phyloP scores from a whole-genome alignment of 73 alveolate species.

The Paramecium caudatum region DNA sequence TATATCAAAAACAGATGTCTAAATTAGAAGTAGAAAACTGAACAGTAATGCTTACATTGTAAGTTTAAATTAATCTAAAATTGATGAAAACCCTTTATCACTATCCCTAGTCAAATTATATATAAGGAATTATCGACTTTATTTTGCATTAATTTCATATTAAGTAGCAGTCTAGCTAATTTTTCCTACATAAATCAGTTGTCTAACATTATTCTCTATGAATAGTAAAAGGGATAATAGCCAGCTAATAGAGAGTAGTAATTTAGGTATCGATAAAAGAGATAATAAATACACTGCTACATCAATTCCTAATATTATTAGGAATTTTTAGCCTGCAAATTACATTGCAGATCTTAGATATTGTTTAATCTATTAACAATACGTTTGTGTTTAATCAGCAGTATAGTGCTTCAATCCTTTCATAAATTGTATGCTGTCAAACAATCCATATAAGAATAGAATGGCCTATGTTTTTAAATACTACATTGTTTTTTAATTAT shows the following conservation, averaged over 20 bases:
- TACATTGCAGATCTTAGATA: not conserved
- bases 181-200: slow-evolving; percentile 20
- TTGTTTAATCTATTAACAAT: not conserved
- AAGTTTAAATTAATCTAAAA: slow-evolving; percentile 20
- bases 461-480: slow-evolving; percentile 24
- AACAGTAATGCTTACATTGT: slow-evolving; percentile 47
- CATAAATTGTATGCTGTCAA: slow-evolving; percentile 44
- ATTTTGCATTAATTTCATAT: not conserved
- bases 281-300: not conserved
- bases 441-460: slow-evolving; percentile 34
- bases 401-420: not conserved
- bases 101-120: not conserved
- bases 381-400: not conserved
- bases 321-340: slow-evolving; percentile 25
- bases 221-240: not conserved
- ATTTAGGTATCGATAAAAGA: not conserved
- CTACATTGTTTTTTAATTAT: not conserved
- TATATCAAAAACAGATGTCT: slow-evolving; percentile 36
- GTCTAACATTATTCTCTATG: slow-evolving; percentile 47
- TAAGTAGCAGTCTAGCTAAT: not conserved
- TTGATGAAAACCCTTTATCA: slow-evolving; percentile 4
- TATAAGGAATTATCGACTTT: slow-evolving; percentile 18
- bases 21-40: slow-evolving; percentile 1
- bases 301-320: not conserved
- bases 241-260: not conserved